Evolutionary conservation across 345 rosid genomes (phyloP).

Genomic region (Bruguiera sexangula): DNA sequence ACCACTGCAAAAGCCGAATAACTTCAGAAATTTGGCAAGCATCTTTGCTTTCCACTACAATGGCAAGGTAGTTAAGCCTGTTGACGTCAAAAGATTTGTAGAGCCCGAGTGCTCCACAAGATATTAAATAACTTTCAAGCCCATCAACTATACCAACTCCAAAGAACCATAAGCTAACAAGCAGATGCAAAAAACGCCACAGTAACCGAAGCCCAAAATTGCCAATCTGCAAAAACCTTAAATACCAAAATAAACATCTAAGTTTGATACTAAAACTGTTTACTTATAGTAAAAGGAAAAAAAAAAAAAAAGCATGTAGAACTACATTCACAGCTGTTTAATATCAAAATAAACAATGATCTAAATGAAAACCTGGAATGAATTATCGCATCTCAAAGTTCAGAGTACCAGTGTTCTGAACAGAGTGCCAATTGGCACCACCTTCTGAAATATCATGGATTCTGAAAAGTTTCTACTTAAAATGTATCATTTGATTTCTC

Average conservation of each 20-base stretch:
- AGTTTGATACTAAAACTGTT: conserved; percentile 9
- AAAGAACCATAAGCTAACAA: conserved; percentile 52
- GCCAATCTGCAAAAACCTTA: conserved; percentile 45
- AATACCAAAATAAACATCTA: conserved; percentile 25
- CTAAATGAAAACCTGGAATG: too few relatives aligned
- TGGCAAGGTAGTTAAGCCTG: conserved; percentile 59
- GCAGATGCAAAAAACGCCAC: conserved; percentile 66
- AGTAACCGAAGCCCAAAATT: conserved; percentile 38
- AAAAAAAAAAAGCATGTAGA: neutral
- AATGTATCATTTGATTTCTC: too few relatives aligned
- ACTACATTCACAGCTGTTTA: too few relatives aligned
- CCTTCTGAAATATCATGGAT: too few relatives aligned
- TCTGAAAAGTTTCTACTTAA: too few relatives aligned
- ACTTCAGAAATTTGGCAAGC: conserved; percentile 41
- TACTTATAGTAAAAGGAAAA: neutral
- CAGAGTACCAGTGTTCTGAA: too few relatives aligned
- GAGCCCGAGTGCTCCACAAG: conserved; percentile 44
- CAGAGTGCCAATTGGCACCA: too few relatives aligned
- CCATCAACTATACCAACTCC: conserved; percentile 29
- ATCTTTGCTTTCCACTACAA: conserved; percentile 69
- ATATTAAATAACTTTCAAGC: conserved; percentile 59
- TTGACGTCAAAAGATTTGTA: conserved; percentile 44
- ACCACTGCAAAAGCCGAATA: conserved; percentile 62
- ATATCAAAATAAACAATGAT: too few relatives aligned
- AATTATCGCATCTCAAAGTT: too few relatives aligned